phyloP scores from a whole-genome alignment of 2,329 filamentous ascomycete species.

The Claviceps citrina region DNA sequence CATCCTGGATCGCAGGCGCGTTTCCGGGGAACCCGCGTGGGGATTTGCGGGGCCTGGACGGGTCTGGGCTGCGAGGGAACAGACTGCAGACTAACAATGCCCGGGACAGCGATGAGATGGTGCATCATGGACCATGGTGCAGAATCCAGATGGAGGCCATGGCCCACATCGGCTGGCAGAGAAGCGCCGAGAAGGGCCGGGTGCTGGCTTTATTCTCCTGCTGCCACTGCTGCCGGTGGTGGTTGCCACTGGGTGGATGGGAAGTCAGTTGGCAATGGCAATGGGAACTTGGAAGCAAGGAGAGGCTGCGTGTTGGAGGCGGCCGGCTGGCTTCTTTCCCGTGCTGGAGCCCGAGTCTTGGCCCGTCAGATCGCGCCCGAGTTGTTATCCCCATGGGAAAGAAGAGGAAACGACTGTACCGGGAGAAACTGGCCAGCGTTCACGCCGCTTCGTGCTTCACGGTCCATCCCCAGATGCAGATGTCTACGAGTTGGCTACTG shows the following conservation, averaged over 20 bases:
- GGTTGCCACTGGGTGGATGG: too few species aligned
- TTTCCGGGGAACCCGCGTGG: conserved; percentile 17
- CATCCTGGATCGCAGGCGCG: conserved; percentile 6
- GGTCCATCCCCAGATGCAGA: too few species aligned
- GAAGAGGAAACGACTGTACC: neutral
- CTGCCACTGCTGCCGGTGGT: too few species aligned
- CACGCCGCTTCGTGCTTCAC: too few species aligned
- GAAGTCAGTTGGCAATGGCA: too few species aligned
- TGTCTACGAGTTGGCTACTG: too few species aligned
- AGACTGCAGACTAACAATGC: neutral
- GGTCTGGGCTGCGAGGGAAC: conserved; percentile 18
- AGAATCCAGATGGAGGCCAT: conserved; percentile 1
- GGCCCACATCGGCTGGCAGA: conserved; percentile 9
- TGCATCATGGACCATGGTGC: too few species aligned
- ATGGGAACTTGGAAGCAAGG: neutral
- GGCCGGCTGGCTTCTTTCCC: neutral
- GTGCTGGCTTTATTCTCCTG: neutral
- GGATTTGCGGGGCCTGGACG: conserved; percentile 6
- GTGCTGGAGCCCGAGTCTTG: neutral
- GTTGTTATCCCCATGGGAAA: neutral
- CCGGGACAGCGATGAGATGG: too few species aligned
- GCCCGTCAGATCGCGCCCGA: too few species aligned
- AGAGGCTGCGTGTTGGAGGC: neutral
- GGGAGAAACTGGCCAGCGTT: too few species aligned
- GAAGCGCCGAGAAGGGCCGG: conserved; percentile 24